phyloP scores from a whole-genome alignment of 2,329 filamentous ascomycete species.

The Trichoderma breve region DNA sequence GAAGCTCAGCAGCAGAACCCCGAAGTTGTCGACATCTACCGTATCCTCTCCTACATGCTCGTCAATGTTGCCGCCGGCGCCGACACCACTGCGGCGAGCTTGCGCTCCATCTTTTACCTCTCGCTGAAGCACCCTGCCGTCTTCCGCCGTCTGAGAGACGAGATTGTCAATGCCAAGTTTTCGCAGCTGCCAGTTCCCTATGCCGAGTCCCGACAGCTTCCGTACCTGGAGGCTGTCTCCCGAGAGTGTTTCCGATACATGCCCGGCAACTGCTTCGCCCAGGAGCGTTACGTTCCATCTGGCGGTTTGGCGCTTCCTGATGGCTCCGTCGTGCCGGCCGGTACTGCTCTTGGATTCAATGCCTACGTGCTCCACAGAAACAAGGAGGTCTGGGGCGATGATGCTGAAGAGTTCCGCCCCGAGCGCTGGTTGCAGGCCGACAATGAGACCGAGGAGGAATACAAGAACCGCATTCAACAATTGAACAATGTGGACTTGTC shows the following conservation, averaged over 20 bases:
- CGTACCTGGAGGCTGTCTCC: conserved; percentile 39
- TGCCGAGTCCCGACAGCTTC: conserved; percentile 7
- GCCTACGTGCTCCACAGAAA: conserved; percentile 38
- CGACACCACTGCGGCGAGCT: conserved; percentile 28
- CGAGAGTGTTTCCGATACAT: conserved; percentile 48
- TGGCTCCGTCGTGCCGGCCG: conserved; percentile 32
- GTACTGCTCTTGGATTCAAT: conserved; percentile 37
- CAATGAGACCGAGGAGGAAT: conserved; percentile 23
- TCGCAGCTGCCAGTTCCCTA: not conserved
- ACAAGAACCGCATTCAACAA: conserved; percentile 26
- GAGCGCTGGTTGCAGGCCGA: conserved; percentile 36
- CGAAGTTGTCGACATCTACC: conserved; percentile 31
- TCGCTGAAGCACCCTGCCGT: conserved; percentile 24
- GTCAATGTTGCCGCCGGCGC: conserved; percentile 32
- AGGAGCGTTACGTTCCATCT: conserved; percentile 46
- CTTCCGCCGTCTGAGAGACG: conserved; percentile 23
- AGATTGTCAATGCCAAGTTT: conserved; percentile 22
- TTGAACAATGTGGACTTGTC: conserved; percentile 37
- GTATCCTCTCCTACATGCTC: conserved; percentile 37
- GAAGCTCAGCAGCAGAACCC: conserved; percentile 36
- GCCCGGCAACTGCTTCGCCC: conserved; percentile 41
- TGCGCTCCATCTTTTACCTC: conserved; percentile 27
- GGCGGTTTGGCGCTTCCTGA: conserved; percentile 35
- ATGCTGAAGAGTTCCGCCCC: conserved; percentile 43
- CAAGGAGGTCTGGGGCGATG: conserved; percentile 40